Base-by-base conservation (phyloP, 345 rosid genomes). In the Zanthoxylum bungeanum region DNA sequence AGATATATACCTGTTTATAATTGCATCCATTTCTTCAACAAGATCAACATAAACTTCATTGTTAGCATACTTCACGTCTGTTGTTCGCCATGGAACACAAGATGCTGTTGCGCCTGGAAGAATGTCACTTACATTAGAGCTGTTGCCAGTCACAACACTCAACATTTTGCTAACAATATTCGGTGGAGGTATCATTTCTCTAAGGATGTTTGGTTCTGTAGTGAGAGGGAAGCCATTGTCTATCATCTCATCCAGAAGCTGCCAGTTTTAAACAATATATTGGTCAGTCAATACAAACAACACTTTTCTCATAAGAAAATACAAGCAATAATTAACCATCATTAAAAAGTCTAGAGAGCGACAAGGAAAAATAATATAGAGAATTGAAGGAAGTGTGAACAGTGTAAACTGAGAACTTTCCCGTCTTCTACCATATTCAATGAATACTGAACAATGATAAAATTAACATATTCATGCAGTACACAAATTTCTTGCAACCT, bases 211-310 rank as follows among this genome's bases (percentile, higher is more conserved):
- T 28, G 90, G 92, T 82, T 95, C 99, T 56, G 98, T 93, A 22
- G 98, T 91, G 70, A 95, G 92, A 36, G 99, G 99, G 83, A 88
- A 93, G 70, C 98, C 98, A 75, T 95, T 95, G 78, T 91, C 96
- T 76, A 95, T 93, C 99, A 95, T 95, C 91, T 95, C 98, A 77
- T 95, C 98, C 80, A 92, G 73, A 68, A 92, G 95, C 97, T 94
- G 91, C 87, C 84, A 76, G 39, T 60, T 60, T 55, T 31, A 60
- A 59, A 5, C 74, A 68, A 50, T 11, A 44, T 64, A 46, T 28
- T 14, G 21, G 24, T 73, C 51, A 31, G 46, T 21, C 76, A 75
- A 59, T 56, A 69, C 24, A 74, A 74, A 33, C 51, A 64, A 33
- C 16, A 51, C 3, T 31, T 36, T 37, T 5, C n/a, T 57, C 22